phyloP scores from a whole-genome alignment of 108 stramenopile species.

The Fistulifera solaris region DNA sequence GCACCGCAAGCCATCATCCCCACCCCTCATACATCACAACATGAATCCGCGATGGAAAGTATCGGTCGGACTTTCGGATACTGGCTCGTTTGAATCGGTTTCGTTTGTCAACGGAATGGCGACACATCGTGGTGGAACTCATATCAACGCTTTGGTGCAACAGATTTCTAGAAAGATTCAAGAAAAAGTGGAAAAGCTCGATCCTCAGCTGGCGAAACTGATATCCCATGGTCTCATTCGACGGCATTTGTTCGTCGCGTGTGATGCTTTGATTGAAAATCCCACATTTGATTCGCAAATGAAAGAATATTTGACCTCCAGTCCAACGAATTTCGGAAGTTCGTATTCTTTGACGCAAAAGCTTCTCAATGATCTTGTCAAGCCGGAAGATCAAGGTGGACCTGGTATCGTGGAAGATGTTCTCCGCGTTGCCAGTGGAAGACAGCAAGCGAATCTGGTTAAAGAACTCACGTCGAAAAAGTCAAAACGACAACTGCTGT shows the following conservation, averaged over 20 bases:
- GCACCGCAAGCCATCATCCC: conserved; percentile 41
- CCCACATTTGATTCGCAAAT: conserved; percentile 97
- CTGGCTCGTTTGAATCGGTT: conserved; percentile 40
- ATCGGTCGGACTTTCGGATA: conserved; percentile 51
- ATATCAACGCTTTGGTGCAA: conserved; percentile 67
- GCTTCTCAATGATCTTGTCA: conserved; percentile 39
- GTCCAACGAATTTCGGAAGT: conserved; percentile 67
- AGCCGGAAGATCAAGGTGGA: conserved; percentile 40
- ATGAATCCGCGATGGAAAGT: conserved; percentile 75
- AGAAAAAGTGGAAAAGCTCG: conserved; percentile 38
- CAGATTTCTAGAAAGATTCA: conserved; percentile 65
- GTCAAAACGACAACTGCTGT: conserved; percentile 45
- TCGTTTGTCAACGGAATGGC: conserved; percentile 89
- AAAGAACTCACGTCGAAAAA: conserved; percentile 58
- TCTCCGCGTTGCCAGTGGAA: conserved; percentile 34
- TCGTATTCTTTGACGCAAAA: conserved; percentile 29
- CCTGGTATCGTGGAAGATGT: conserved; percentile 74
- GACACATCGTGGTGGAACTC: conserved; percentile 82
- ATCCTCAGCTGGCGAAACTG: conserved; percentile 37
- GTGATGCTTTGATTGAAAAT: conserved; percentile 93
- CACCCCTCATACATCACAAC: conserved; percentile 52
- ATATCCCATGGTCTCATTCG: conserved; percentile 65
- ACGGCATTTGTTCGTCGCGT: conserved; percentile 85
- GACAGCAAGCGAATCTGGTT: conserved; percentile 56
- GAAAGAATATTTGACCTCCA: conserved; percentile 93